These are phyloP conservation scores for Tylopilus cervinicoccineus DNA, from an alignment of 768 basidiomycete genomes.

Conservation along the genomic window DNA sequence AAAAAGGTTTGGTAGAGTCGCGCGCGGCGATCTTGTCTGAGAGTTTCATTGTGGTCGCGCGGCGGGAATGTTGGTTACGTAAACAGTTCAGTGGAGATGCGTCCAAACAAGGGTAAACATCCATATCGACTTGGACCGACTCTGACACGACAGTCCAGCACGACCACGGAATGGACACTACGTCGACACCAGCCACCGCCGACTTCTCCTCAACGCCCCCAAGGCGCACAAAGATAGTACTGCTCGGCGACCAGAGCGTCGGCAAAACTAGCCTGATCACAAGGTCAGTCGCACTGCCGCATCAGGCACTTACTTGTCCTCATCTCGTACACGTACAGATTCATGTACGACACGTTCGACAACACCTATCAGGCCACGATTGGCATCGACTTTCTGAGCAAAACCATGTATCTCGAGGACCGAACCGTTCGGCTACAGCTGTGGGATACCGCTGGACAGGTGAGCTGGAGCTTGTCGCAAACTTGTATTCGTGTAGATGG, in stretches of 20 bases:
- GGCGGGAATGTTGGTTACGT: slow-evolving; percentile 5
- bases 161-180: slow-evolving; percentile 44
- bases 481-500: slow-evolving; percentile 1
- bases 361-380: slow-evolving; percentile 98
- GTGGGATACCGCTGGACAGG: slow-evolving; percentile 98
- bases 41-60: slow-evolving; percentile 57
- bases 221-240: slow-evolving; percentile 94
- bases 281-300: slow-evolving; percentile 49
- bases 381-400: slow-evolving; percentile 98
- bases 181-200: slow-evolving; percentile 66
- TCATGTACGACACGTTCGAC: slow-evolving; percentile 99
- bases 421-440: slow-evolving; percentile 95
- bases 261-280: slow-evolving; percentile 99
- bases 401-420: slow-evolving; percentile 99
- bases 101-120: slow-evolving; percentile 27
- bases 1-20: slow-evolving; percentile 59
- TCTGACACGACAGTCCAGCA: neutral
- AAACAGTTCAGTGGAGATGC: neutral
- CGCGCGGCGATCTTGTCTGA: slow-evolving; percentile 58
- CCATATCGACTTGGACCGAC: slow-evolving; percentile 15
- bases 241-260: slow-evolving; percentile 95
- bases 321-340: slow-evolving; percentile 43
- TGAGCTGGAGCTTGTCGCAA: slow-evolving; percentile 27
- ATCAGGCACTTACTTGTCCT: slow-evolving; percentile 2
- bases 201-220: slow-evolving; percentile 87